These are phyloP conservation scores for Candida sojae DNA, from an alignment of 1,139 yeast species.

Conservation along the genomic window DNA sequence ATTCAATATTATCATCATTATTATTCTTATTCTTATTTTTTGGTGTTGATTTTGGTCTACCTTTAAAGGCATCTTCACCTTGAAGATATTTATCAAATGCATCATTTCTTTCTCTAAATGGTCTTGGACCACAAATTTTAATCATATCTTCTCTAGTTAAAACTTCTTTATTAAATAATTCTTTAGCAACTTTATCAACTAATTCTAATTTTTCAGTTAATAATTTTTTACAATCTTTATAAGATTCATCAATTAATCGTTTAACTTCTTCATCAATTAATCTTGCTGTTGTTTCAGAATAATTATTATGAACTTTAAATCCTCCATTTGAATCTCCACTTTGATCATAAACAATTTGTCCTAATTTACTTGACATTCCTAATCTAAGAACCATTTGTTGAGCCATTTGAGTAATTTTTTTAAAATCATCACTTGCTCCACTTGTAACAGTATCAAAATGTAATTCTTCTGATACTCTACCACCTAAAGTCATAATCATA, in stretches of 20 bases:
- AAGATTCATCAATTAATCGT: conserved; percentile 56
- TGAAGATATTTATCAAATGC: conserved; percentile 78
- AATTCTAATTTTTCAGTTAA: conserved; percentile 59
- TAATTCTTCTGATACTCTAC: conserved; percentile 76
- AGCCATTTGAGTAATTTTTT: conserved; percentile 77
- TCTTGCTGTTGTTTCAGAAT: conserved; percentile 68
- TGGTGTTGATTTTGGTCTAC: conserved; percentile 20
- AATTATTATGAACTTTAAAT: conserved; percentile 64
- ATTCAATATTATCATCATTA: background rate
- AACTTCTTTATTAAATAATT: conserved; percentile 66
- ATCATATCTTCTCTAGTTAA: conserved; percentile 83
- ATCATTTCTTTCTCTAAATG: conserved; percentile 75
- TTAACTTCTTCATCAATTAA: conserved; percentile 68
- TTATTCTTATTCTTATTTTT: too few relatives aligned
- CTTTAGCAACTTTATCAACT: conserved; percentile 70
- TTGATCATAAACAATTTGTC: conserved; percentile 55
- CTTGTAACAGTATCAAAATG: conserved; percentile 78
- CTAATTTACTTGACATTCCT: conserved; percentile 75
- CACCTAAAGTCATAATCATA: conserved; percentile 82
- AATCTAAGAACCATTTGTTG: conserved; percentile 73
- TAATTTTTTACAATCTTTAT: conserved; percentile 53
- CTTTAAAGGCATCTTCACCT: conserved; percentile 41
- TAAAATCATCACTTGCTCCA: conserved; percentile 82
- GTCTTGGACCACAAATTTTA: conserved; percentile 69
- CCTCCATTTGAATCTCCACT: conserved; percentile 44